Evolutionary conservation across 441 rosid species (phyloP).

Genomic region (Flueggea neowawraea): DNA sequence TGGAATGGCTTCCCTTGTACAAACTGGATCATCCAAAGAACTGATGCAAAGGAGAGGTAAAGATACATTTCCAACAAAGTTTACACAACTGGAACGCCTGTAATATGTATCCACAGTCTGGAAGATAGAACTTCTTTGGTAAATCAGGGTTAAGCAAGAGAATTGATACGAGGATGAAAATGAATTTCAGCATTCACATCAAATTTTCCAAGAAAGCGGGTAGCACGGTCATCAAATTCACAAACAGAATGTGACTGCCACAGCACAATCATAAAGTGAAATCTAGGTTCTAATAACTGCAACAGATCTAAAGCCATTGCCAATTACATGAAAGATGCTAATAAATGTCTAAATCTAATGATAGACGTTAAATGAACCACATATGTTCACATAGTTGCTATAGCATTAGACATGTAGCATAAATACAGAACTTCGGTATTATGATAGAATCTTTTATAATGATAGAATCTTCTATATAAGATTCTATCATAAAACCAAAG

Average conservation of each 20-base stretch:
- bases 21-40: slow-evolving; percentile 51
- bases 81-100: slow-evolving; percentile 35
- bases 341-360: too few relatives aligned
- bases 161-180: neutral
- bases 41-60: slow-evolving; percentile 51
- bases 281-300: too few relatives aligned
- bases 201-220: slow-evolving; percentile 44
- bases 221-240: slow-evolving; percentile 42
- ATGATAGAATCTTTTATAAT: too few relatives aligned
- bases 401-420: too few relatives aligned
- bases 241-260: slow-evolving; percentile 43
- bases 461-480: too few relatives aligned
- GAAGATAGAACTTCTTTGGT: slow-evolving; percentile 11
- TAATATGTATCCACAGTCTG: slow-evolving; percentile 51
- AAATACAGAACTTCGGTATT: too few relatives aligned
- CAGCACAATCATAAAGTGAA: slow-evolving; percentile 10
- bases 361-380: too few relatives aligned
- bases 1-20: slow-evolving; percentile 88
- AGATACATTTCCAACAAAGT: slow-evolving; percentile 36
- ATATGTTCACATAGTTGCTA: too few relatives aligned
- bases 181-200: slow-evolving; percentile 27
- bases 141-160: slow-evolving; percentile 1
- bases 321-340: too few relatives aligned
- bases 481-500: too few relatives aligned
- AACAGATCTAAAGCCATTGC: too few relatives aligned